phyloP scores from a whole-genome alignment of 2,329 filamentous ascomycete genomes.

The Cordyceps militaris region DNA sequence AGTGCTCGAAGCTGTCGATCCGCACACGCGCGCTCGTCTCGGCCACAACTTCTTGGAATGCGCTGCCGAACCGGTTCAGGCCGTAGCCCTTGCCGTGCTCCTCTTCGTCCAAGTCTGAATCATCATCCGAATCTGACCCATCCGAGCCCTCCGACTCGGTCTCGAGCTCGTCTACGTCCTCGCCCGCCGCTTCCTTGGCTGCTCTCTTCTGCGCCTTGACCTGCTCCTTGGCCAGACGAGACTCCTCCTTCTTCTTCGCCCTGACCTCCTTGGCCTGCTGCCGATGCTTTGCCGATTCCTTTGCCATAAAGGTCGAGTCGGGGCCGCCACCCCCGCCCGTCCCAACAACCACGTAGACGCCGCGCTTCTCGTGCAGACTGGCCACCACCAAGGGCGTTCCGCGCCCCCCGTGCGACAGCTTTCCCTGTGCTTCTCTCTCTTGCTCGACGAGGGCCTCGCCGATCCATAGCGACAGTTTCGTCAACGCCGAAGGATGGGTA shows the following conservation, averaged over 20 bases:
- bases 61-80: conserved; percentile 84
- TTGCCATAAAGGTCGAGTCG: conserved; percentile 60
- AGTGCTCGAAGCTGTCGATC: conserved; percentile 96
- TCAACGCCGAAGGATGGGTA: conserved; percentile 84
- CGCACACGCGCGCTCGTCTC: conserved; percentile 85
- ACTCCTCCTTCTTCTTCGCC: conserved; percentile 54
- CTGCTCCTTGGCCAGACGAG: conserved; percentile 48
- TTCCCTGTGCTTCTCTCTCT: conserved; percentile 69
- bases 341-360: conserved; percentile 88
- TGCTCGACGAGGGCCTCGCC: conserved; percentile 87
- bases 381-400: conserved; percentile 86
- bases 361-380: conserved; percentile 76
- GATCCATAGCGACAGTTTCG: conserved; percentile 90
- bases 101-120: conserved; percentile 49
- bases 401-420: conserved; percentile 58
- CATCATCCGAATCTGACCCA: conserved; percentile 35
- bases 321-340: conserved; percentile 81
- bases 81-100: conserved; percentile 60
- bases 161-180: conserved; percentile 41
- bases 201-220: conserved; percentile 54
- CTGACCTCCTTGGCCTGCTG: conserved; percentile 57
- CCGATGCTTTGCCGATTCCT: conserved; percentile 57
- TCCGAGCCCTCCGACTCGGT: conserved; percentile 38
- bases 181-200: conserved; percentile 42
- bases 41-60: conserved; percentile 89